Conservation (phyloP, 2,329 filamentous ascomycete species). For the Aspergillus aculeatinus region DNA sequence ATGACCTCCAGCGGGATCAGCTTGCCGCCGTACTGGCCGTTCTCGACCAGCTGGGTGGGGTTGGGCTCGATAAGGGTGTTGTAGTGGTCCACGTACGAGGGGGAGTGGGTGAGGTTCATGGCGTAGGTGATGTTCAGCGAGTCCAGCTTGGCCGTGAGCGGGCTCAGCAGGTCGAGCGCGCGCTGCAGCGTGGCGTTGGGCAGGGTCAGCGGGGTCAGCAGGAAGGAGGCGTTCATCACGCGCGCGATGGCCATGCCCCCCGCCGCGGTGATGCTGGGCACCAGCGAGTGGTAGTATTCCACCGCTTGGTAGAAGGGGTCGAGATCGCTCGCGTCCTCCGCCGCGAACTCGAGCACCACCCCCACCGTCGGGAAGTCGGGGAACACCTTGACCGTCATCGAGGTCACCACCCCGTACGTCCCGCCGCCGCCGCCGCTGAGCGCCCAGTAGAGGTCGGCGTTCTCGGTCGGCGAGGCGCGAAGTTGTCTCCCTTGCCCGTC, state of each 20-base stretch:
- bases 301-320: background rate
- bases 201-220: background rate
- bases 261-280: background rate
- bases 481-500: background rate
- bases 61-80: no score
- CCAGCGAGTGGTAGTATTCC: background rate
- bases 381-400: conserved; percentile 42
- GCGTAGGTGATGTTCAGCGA: background rate
- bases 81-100: no score
- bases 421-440: conserved; percentile 56
- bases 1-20: no score
- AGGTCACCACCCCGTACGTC: conserved; percentile 43
- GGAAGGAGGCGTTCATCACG: background rate
- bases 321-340: background rate
- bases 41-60: no score
- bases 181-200: background rate
- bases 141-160: conserved; percentile 12
- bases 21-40: no score
- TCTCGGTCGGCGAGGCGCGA: background rate
- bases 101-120: no score
- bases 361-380: conserved; percentile 31
- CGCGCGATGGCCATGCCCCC: background rate
- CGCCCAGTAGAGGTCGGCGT: conserved; percentile 49
- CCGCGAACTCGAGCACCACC: background rate
- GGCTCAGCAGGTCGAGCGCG: background rate